These are phyloP conservation scores for Durio zibethinus DNA, from an alignment of 345 rosid genomes.

Conservation along the genomic window DNA sequence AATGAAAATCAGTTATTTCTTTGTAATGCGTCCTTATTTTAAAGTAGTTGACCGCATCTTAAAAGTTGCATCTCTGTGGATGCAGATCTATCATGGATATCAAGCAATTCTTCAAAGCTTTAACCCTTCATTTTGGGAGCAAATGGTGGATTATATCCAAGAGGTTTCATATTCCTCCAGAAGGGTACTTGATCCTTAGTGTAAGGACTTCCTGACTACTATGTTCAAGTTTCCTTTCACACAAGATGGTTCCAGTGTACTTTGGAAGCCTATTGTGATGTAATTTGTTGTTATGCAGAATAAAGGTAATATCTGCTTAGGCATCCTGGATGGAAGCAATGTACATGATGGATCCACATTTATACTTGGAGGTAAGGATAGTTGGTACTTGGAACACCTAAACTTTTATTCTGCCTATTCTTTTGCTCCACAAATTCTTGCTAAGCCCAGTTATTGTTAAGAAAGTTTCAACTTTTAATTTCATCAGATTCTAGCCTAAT, in stretches of 20 bases:
- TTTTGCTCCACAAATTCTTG: not conserved
- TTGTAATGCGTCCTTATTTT: not conserved
- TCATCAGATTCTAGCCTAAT: not conserved
- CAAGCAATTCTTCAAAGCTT: slow-evolving; percentile 63
- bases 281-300: slow-evolving; percentile 42
- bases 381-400: not conserved
- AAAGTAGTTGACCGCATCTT: not conserved
- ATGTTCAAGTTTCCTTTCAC: not conserved
- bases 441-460: not conserved
- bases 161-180: slow-evolving; percentile 64
- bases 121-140: slow-evolving; percentile 79
- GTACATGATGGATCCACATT: slow-evolving; percentile 74
- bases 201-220: slow-evolving; percentile 37
- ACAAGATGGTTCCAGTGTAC: not conserved
- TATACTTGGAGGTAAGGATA: slow-evolving; percentile 73
- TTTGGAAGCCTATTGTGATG: not conserved
- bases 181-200: slow-evolving; percentile 73
- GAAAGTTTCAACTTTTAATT: not conserved
- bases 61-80: slow-evolving; percentile 14
- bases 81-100: slow-evolving; percentile 65
- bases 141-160: slow-evolving; percentile 81
- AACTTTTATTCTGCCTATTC: not conserved
- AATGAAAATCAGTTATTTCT: not conserved
- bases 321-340: slow-evolving; percentile 84
- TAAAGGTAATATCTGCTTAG: slow-evolving; percentile 81